Base-by-base conservation (phyloP, 176 grass and related monocot genomes). In the Aegilops longissima region DNA sequence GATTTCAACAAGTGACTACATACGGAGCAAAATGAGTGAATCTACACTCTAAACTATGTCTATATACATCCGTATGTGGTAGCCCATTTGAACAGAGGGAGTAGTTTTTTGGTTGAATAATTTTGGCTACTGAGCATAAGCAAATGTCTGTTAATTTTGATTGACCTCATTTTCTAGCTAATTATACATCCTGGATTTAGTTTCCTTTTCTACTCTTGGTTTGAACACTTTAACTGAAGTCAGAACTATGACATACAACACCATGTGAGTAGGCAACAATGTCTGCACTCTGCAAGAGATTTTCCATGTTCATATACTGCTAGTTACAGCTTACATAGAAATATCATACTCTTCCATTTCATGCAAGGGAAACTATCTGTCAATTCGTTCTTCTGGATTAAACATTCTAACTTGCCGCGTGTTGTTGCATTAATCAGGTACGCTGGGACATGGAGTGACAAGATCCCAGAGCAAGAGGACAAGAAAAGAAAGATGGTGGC, bases 391-490 rank as follows among this genome's bases (percentile, higher is more conserved):
- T 20, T 8, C 36, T 58, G n/a, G 56, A 9, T 52, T 30, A 6
- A 21, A 39, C 56, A 21, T 59, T 59, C 10, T 25, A 54, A 58
- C 20, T 29, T 40, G 31, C 1, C 16, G 1, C n/a, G 2, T 82
- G 4, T 20, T 73, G 72, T 75, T 7, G 17, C 89, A 25, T 47
- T 8, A 70, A 87, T 71, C 75, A 99, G 97, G 90, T 99, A 99
- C 20, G 97, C 97, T 1, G 97, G 87, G 64, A 94, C 92, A 51
- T 99, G 97, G 94, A 96, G 94, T 3, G 97, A 96, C 82, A 99
- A 99, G 85, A 84, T 88, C 80, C 94, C 90, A 62, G 90, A 99
- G 8, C 94, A 86, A 31, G 94, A 96, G 61, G 87, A 86, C 42
- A 96, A 85, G 88, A 96, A 83, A 72, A 96, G 90, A 76, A 90